A percentile compares a stretch with the other conserved stretches of the same genome.
These are phyloP conservation scores for Pythium aquatile DNA, from an alignment of 352 stramenopile genomes.

Conservation along the genomic window DNA sequence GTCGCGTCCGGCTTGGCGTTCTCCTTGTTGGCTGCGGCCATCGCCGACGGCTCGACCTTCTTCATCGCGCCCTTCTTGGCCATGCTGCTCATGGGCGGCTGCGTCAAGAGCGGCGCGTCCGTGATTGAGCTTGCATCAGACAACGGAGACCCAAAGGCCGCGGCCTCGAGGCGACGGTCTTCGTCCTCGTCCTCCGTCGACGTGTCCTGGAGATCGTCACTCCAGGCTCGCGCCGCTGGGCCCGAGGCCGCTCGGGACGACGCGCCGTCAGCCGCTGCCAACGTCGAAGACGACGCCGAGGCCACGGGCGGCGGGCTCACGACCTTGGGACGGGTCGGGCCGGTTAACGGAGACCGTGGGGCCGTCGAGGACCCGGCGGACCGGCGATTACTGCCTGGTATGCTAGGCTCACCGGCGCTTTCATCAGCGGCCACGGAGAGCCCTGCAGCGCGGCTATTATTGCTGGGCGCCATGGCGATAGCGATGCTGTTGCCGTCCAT, in stretches of 20 bases:
- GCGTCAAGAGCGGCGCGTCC: not conserved
- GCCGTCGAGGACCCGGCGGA: not conserved
- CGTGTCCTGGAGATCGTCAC: slow-evolving; percentile 9
- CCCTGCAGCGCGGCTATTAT: not conserved
- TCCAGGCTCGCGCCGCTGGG: slow-evolving; percentile 11
- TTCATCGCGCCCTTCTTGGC: slow-evolving; percentile 18
- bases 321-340: not conserved
- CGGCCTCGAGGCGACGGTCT: slow-evolving; percentile 14
- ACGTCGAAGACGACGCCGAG: not conserved
- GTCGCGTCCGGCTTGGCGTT: slow-evolving; percentile 9
- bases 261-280: not conserved
- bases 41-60: slow-evolving; percentile 16
- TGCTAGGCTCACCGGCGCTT: slow-evolving; percentile 14
- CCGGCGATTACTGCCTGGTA: slow-evolving; percentile 24
- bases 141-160: not conserved
- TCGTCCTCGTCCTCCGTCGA: slow-evolving; percentile 25
- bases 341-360: not conserved
- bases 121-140: not conserved
- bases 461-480: not conserved
- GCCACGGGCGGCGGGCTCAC: not conserved
- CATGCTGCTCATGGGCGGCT: slow-evolving; percentile 2
- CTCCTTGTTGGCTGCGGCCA: slow-evolving; percentile 7
- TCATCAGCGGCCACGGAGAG: slow-evolving; percentile 4
- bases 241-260: not conserved
- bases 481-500: not conserved